These are phyloP conservation scores for Sideroxylon spinosum DNA, from an alignment of 179 eudicot genomes.

Conservation along the genomic window DNA sequence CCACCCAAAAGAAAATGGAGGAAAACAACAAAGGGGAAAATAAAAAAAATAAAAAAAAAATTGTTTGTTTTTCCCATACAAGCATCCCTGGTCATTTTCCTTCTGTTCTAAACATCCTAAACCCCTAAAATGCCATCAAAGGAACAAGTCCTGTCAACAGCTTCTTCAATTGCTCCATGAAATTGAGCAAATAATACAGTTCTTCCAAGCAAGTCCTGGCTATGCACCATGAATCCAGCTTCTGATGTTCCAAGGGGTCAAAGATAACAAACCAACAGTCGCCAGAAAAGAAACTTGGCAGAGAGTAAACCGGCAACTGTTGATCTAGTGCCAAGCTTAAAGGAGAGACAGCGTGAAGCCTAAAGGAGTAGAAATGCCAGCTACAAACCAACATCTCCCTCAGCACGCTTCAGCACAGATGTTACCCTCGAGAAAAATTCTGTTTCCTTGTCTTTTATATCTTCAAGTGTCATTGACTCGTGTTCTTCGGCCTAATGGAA, in stretches of 20 bases:
- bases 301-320: neutral
- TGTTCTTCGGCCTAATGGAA: slow-evolving; percentile 72
- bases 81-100: neutral
- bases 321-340: neutral
- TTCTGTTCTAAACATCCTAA: neutral
- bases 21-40: too few species aligned
- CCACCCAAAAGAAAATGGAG: neutral
- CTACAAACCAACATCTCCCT: slow-evolving; percentile 50
- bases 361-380: neutral
- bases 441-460: slow-evolving; percentile 61
- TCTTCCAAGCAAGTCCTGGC: neutral
- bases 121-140: neutral
- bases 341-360: neutral
- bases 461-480: slow-evolving; percentile 59
- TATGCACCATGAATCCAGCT: neutral
- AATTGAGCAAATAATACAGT: neutral
- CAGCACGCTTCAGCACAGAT: slow-evolving; percentile 67
- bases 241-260: neutral
- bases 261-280: neutral
- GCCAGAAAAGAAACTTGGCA: neutral
- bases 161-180: neutral
- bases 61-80: neutral
- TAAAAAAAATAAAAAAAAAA: too few species aligned
- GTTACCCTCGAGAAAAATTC: slow-evolving; percentile 63
- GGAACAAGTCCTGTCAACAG: neutral